Conservation (phyloP, 1,284 basidiomycete genomes). For the Hypsizygus ulmarius region DNA sequence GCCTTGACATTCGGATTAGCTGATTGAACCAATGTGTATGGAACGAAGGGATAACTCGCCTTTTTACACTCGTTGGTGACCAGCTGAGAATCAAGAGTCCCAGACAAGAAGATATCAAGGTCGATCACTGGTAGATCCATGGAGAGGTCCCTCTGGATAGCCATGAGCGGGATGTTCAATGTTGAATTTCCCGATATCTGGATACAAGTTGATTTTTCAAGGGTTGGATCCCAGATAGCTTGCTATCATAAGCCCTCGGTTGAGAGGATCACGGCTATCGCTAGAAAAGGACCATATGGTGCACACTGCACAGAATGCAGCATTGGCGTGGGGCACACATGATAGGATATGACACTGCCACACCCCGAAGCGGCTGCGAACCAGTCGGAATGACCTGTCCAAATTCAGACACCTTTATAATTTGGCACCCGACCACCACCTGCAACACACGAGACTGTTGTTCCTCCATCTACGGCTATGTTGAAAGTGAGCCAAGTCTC, state of each 20-base stretch:
- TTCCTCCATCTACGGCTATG: constrained; percentile 41
- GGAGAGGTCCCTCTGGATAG: constrained; percentile 25
- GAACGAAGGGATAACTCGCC: constrained; percentile 33
- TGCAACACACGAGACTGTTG: constrained; percentile 28
- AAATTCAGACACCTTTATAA: constrained; percentile 25
- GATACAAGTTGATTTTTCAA: no score
- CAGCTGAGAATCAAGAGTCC: constrained; percentile 44
- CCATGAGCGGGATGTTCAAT: background rate
- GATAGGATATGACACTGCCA: constrained; percentile 30
- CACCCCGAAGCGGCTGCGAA: constrained; percentile 18
- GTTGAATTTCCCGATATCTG: no score
- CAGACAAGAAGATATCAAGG: constrained; percentile 68
- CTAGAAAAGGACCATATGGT: constrained; percentile 2
- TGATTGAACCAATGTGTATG: constrained; percentile 7
- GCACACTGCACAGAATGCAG: no score
- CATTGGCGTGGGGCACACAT: constrained; percentile 1
- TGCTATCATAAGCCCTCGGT: background rate
- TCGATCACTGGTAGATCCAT: constrained; percentile 70
- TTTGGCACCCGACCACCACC: constrained; percentile 24
- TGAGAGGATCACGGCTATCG: background rate
- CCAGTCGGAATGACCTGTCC: constrained; percentile 28
- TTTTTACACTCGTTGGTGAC: constrained; percentile 64
- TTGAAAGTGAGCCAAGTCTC: constrained; percentile 46
- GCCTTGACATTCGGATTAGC: constrained; percentile 42
- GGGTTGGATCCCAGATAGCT: no score